phyloP scores from a whole-genome alignment of 1,284 basidiomycete species.

The Nidula niveotomentosa region DNA sequence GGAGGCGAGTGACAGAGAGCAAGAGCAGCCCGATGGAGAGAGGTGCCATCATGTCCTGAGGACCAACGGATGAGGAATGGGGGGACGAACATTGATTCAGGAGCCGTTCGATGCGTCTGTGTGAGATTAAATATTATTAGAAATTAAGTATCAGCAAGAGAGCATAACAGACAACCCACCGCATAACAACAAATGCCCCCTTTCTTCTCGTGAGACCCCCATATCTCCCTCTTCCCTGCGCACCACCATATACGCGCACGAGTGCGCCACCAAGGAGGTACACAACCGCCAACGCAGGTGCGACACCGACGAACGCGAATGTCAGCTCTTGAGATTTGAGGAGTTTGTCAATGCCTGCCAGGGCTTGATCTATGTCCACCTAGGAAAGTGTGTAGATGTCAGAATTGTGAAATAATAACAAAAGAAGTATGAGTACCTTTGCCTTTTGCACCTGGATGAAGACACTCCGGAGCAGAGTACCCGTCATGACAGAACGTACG shows the following conservation, averaged over 20 bases:
- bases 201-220: slow-evolving; percentile 50
- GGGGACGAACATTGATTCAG: slow-evolving; percentile 43
- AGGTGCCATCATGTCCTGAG: slow-evolving; percentile 25
- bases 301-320: slow-evolving; percentile 96
- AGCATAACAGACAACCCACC: slow-evolving; percentile 35
- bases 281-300: slow-evolving; percentile 83
- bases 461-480: slow-evolving; percentile 82
- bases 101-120: slow-evolving; percentile 74
- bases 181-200: slow-evolving; percentile 62
- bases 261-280: slow-evolving; percentile 55
- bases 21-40: slow-evolving; percentile 74
- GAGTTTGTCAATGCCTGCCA: slow-evolving; percentile 88
- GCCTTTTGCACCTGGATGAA: slow-evolving; percentile 97
- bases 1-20: slow-evolving; percentile 68
- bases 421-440: slow-evolving; percentile 55
- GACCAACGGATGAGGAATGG: not conserved
- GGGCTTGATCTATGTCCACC: slow-evolving; percentile 90
- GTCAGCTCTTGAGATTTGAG: slow-evolving; percentile 95
- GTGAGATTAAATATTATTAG: not conserved
- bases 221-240: slow-evolving; percentile 34
- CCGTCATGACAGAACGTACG: slow-evolving; percentile 77
- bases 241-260: slow-evolving; percentile 2
- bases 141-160: not conserved
- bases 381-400: slow-evolving; percentile 23
- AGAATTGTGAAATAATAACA: not conserved